Evolutionary conservation across 805 yeast genomes (phyloP), one percentile per base, ranked within the genome.

Genomic region (Millerago galiae): DNA sequence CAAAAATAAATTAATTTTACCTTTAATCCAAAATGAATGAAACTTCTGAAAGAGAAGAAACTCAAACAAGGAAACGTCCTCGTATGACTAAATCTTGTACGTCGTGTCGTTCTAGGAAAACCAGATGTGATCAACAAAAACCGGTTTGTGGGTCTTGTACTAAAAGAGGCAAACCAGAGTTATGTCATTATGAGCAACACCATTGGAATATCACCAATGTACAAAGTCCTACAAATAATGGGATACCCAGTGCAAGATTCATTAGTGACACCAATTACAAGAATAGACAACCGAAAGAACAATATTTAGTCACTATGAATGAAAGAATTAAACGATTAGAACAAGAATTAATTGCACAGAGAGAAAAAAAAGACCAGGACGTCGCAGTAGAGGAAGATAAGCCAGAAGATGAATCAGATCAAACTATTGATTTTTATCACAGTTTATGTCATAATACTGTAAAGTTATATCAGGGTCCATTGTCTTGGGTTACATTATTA

Each of bases 41-140:
- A 34, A 14, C 10, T 28, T 17, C 15, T 15, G 18, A 31, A 4
- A 13, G 11, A 17, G 40, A 26, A 14, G 43, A 47, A 34, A 29
- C 33, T 8, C 43, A 44, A 21, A 21, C 24, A 40, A 17, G 47
- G 35, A 54, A 54, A 40, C 43, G 59, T 2, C 42, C 41, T 4
- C 43, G 60, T 10, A 44, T 47, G 11, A 46, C 48, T 2, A 56
- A 52, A 41, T 53, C 60, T 5, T 57, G 61, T 30, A 37, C 48
- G 3, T 42, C 41, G 2, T 57, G 61, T 29, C 54, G 61, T 14
- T 50, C 49, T 31, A 50, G 49, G 44, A 57, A 57, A 48, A 54
- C 52, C 10, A 56, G 49, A 48, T 57, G 61, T 35, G 60, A 57
- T 36, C 51, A 54, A 33, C 33, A 17, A 0, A 54, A 50, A 37